Evolutionary conservation across 371 early-diverging fungal genomes (phyloP), one percentile per base, ranked within the genome.

Genomic region (Funneliformis caledonium): DNA sequence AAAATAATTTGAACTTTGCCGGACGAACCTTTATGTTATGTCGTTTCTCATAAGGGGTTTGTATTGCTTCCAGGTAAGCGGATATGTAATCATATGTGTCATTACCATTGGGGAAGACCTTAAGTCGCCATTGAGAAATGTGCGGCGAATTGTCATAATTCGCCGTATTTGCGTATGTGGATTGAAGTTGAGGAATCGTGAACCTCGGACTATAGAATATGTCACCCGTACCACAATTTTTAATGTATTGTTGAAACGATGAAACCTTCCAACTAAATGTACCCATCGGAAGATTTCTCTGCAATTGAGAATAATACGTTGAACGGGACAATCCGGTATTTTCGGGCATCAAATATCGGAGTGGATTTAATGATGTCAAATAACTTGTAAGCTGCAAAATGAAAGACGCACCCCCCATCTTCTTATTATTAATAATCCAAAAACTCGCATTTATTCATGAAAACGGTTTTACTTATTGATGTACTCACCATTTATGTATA

Each of bases 31-130:
- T 48, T 62, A 78, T 78, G 19, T 68, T 48, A 78, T 78, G 31
- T 52, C 48, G 26, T 48, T 78, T 50, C 50, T 78, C 78, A 50
- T 67, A 78, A 22, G 78, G 78, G 31, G 78, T 78, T 68, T 64
- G 78, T 11, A 78, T 31, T 7, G 78, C 78, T 78, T 61, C 78
- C 9, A 78, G 47, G 68, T 68, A 78, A 33, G 50, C 45, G 14
- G 67, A 65, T 33, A 78, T 68, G 68, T 68, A 26, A 48, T 78
- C 68, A 45, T 67, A 50, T 50, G 31, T 48, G 6, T 65, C 37
- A 65, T 65, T 65, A 9, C 78, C 78, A 68, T 78, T 68, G 16
- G 78, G 78, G 22, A 47, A 78, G 12, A 78, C 11, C 33, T 68
- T 78, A 31, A 68, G 14, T 19, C 69, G 4, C 78, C 78, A 78